Percentiles rank a stretch among this genome's conserved stretches.
These are phyloP conservation scores for Aspergillus asperescens DNA, from an alignment of 495 filamentous ascomycete genomes.

Conservation along the genomic window DNA sequence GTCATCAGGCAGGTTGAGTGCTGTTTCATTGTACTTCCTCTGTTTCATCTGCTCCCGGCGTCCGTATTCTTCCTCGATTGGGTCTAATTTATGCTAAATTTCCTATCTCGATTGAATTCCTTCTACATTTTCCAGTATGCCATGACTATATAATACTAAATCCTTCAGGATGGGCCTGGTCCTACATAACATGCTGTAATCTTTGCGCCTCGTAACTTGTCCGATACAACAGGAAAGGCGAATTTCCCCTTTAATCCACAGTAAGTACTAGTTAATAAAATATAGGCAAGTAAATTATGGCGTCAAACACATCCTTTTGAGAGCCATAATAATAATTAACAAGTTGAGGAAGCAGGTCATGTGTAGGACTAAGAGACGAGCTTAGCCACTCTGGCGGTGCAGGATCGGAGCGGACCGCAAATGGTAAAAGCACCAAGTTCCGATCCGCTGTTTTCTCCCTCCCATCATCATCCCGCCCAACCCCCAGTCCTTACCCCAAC, in stretches of 20 bases:
- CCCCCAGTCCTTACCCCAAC: conserved; percentile 26
- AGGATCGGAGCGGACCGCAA: conserved; percentile 45
- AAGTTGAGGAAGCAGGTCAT: too few species aligned
- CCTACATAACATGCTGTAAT: neutral
- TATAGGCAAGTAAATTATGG: too few species aligned
- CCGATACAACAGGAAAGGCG: neutral
- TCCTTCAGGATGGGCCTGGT: neutral
- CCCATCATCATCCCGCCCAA: conserved; percentile 31
- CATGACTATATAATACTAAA: conserved; percentile 39
- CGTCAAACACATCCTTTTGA: too few species aligned
- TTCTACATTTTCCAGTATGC: conserved; percentile 31
- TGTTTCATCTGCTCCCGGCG: conserved; percentile 30
- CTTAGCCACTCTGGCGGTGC: conserved; percentile 31
- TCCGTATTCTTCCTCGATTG: conserved; percentile 32
- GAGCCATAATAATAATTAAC: too few species aligned
- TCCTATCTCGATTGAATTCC: conserved; percentile 19
- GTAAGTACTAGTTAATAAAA: too few species aligned
- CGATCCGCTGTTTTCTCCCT: conserved; percentile 28
- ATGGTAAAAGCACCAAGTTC: conserved; percentile 39
- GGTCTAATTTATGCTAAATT: conserved; percentile 29
- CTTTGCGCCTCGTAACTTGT: neutral
- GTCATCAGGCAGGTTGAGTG: conserved; percentile 29
- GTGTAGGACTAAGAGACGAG: neutral
- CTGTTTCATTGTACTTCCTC: conserved; percentile 19
- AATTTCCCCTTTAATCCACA: too few species aligned